Conservation (phyloP, 2,329 filamentous ascomycete species). For the Cytospora piceicola region DNA sequence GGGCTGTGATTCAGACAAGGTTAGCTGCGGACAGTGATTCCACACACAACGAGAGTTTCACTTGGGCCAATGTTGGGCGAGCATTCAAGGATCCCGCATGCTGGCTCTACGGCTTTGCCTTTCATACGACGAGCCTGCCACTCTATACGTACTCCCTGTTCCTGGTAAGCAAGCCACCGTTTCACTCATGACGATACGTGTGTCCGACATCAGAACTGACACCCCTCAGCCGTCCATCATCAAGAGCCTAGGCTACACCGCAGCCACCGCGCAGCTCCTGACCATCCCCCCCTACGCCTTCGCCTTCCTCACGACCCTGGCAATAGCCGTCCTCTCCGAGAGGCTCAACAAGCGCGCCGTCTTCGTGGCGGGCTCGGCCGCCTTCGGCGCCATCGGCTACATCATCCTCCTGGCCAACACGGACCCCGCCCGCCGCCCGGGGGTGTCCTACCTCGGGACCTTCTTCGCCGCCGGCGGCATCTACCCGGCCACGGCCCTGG, state of each 20-base stretch:
- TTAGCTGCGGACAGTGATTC: slow-evolving; percentile 71
- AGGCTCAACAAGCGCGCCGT: slow-evolving; percentile 59
- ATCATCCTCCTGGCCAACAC: slow-evolving; percentile 60
- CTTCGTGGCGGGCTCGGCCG: slow-evolving; percentile 63
- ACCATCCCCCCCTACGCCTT: slow-evolving; percentile 68
- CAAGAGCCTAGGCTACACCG: slow-evolving; percentile 55
- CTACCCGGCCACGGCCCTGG: slow-evolving; percentile 66
- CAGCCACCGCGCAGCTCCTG: slow-evolving; percentile 59
- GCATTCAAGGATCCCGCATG: slow-evolving; percentile 71
- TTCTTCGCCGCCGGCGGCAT: slow-evolving; percentile 70
- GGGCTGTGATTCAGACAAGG: slow-evolving; percentile 62
- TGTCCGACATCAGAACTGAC: background rate
- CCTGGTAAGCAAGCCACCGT: slow-evolving; percentile 43
- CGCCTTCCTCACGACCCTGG: slow-evolving; percentile 62
- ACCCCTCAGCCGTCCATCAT: slow-evolving; percentile 55
- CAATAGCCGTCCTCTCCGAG: slow-evolving; percentile 64
- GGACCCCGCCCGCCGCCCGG: slow-evolving; percentile 51
- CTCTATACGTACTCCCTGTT: slow-evolving; percentile 62
- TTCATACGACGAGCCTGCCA: slow-evolving; percentile 72
- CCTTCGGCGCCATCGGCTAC: slow-evolving; percentile 65
- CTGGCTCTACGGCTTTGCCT: slow-evolving; percentile 72
- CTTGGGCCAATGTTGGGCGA: slow-evolving; percentile 65
- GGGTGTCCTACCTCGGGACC: slow-evolving; percentile 63
- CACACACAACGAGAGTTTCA: slow-evolving; percentile 69
- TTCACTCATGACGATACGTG: no score